These are phyloP conservation scores for Fusarium setosum DNA, from an alignment of 2,329 filamentous ascomycete species.

Conservation along the genomic window DNA sequence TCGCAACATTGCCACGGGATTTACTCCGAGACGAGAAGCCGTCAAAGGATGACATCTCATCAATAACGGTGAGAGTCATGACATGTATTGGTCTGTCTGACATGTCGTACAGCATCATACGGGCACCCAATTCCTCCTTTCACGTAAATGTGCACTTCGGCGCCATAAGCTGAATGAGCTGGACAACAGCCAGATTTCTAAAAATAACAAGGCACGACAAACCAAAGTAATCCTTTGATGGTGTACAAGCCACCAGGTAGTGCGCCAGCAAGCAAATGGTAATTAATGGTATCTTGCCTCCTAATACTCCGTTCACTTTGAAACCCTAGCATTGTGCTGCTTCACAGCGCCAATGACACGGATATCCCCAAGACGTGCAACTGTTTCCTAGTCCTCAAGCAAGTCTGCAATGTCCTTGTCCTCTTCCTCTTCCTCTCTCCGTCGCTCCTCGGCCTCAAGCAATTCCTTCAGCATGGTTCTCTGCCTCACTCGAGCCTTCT, in stretches of 20 bases:
- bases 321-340: constrained; percentile 3
- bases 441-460: constrained; percentile 71
- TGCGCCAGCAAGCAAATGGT: background rate
- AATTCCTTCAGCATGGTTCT: constrained; percentile 74
- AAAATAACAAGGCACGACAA: background rate
- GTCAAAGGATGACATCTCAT: background rate
- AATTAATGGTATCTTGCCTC: constrained; percentile 4
- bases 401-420: constrained; percentile 83
- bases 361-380: background rate
- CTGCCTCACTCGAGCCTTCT: constrained; percentile 76
- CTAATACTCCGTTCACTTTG: constrained; percentile 5
- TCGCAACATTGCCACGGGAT: background rate
- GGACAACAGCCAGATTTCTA: background rate
- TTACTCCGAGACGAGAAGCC: background rate
- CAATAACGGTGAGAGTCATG: background rate
- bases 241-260: background rate
- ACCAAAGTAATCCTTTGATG: background rate
- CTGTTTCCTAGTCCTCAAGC: constrained; percentile 62
- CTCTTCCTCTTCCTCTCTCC: constrained; percentile 71
- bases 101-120: background rate
- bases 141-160: background rate
- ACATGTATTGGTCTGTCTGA: background rate
- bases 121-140: background rate
- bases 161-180: background rate
- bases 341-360: constrained; percentile 2